Evolutionary conservation across 2,329 filamentous ascomycete genomes (phyloP).

Genomic region (Ophiocordyceps polyrhachis-furcata): DNA sequence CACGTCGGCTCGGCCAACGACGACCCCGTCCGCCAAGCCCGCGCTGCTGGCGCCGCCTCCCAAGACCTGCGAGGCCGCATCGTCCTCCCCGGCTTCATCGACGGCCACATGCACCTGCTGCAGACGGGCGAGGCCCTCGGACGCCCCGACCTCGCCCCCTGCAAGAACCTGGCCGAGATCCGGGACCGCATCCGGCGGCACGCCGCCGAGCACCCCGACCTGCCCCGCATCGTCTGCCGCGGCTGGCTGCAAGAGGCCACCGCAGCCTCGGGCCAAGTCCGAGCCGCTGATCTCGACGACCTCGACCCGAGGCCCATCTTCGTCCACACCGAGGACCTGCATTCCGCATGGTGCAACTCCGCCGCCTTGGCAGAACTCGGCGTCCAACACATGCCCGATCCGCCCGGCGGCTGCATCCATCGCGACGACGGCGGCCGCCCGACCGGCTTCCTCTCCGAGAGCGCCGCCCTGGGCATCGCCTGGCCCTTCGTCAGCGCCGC

Average conservation of each 20-base stretch:
- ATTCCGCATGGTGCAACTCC: slow-evolving; percentile 37
- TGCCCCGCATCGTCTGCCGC: slow-evolving; percentile 30
- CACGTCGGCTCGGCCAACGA: slow-evolving; percentile 14
- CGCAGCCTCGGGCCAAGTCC: background rate
- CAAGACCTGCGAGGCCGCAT: slow-evolving; percentile 15
- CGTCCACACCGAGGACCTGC: slow-evolving; percentile 36
- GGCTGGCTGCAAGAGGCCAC: slow-evolving; percentile 37
- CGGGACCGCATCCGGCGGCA: slow-evolving; percentile 23
- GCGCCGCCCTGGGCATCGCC: slow-evolving; percentile 30
- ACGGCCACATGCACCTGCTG: slow-evolving; percentile 37
- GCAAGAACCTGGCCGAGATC: slow-evolving; percentile 30
- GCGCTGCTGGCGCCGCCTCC: slow-evolving; percentile 6
- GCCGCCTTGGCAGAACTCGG: slow-evolving; percentile 28
- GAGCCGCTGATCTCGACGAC: slow-evolving; percentile 25
- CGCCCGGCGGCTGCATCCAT: slow-evolving; percentile 32
- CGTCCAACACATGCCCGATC: slow-evolving; percentile 22
- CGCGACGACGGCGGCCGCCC: slow-evolving; percentile 27
- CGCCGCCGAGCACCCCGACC: slow-evolving; percentile 25
- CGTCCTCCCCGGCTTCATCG: slow-evolving; percentile 36
- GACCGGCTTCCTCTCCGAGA: slow-evolving; percentile 32
- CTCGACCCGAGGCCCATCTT: slow-evolving; percentile 35
- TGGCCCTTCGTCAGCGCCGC: slow-evolving; percentile 35
- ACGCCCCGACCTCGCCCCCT: slow-evolving; percentile 29
- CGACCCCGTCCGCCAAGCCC: slow-evolving; percentile 7
- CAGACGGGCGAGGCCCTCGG: slow-evolving; percentile 32